Evolutionary conservation across 73 alveolate species (phyloP), one percentile per base, ranked within the genome.

Genomic region (Blepharisma japonicum): DNA sequence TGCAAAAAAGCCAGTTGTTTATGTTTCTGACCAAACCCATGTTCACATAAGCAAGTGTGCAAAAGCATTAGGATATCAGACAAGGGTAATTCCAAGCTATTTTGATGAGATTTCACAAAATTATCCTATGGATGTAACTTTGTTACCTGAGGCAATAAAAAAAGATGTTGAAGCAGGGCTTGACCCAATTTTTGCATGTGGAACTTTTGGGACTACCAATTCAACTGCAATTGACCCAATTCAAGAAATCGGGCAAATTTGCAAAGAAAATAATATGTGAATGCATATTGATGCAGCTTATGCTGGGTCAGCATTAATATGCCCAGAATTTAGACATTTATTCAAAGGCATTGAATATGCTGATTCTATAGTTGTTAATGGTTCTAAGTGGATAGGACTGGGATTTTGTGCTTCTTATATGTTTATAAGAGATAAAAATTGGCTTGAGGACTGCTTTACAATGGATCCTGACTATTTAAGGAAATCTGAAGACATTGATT

Each of bases 231-330:
- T 77, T 7, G 84, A 77, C 56, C 45, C 38, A 6, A 21, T 56
- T n/a, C 39, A 53, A 2, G 6, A 8, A 9, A 47, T 55, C 32
- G 83, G 54, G 3, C 14, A 47, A 74, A 27, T 74, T 11, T 11
- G 78, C 5, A 45, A 74, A 53, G 46, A 47, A 74, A 23, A 27
- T 14, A 25, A 47, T 55, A 14, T 20, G 68, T 74, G 83, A 84
- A 2, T 74, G 27, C 83, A 74, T 74, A 55, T 74, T 47, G 83
- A 74, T 45, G 83, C 83, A 18, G 83, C 84, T 50, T 77, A 77
- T 56, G 78, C 84, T 14, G 84, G 84, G 3, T 7, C 78, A 7
- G 6, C 18, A 7, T 1, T 6, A 6, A 21, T 77, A 1, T n/a
- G 54, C 0, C 66, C 78, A 7, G 84, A 77, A 32, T 77, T 55